Conservation (phyloP, 805 yeast genomes). For the Metschnikowia matae region DNA sequence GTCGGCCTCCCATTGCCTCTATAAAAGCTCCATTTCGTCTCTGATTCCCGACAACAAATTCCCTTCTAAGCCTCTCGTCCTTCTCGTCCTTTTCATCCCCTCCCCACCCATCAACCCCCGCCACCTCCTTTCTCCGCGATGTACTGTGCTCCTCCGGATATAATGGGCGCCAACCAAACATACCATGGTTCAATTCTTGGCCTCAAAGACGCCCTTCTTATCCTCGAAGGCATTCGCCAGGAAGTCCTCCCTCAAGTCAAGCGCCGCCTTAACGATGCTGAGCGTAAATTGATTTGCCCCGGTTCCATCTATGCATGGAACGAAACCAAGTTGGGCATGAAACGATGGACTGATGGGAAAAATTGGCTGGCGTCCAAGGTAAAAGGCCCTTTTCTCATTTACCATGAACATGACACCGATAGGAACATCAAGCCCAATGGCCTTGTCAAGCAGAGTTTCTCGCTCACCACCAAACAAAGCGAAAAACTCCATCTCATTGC, state of each 20-base stretch:
- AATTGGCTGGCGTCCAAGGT: constrained; percentile 73
- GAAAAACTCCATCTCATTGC: constrained; percentile 60
- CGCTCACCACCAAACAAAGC: constrained; percentile 49
- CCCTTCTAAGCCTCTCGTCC: no score
- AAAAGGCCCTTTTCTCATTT: constrained; percentile 54
- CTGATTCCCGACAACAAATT: neutral
- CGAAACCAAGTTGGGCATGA: constrained; percentile 66
- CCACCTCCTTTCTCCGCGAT: neutral
- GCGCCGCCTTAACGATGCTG: constrained; percentile 54
- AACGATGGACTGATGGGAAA: constrained; percentile 76
- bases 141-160: constrained; percentile 2
- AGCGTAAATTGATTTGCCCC: constrained; percentile 48
- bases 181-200: constrained; percentile 58
- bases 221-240: constrained; percentile 61
- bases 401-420: constrained; percentile 52
- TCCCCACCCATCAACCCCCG: neutral
- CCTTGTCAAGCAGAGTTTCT: constrained; percentile 60
- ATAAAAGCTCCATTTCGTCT: neutral
- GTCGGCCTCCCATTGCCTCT: neutral
- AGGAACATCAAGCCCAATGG: constrained; percentile 43
- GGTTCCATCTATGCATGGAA: constrained; percentile 72
- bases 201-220: constrained; percentile 57
- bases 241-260: constrained; percentile 55
- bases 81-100: neutral
- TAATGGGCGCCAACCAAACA: constrained; percentile 34